Evolutionary conservation across 2,329 filamentous ascomycete species (phyloP), one percentile per base, ranked within the genome.

Genomic region (Bimuria novae-zelandiae): DNA sequence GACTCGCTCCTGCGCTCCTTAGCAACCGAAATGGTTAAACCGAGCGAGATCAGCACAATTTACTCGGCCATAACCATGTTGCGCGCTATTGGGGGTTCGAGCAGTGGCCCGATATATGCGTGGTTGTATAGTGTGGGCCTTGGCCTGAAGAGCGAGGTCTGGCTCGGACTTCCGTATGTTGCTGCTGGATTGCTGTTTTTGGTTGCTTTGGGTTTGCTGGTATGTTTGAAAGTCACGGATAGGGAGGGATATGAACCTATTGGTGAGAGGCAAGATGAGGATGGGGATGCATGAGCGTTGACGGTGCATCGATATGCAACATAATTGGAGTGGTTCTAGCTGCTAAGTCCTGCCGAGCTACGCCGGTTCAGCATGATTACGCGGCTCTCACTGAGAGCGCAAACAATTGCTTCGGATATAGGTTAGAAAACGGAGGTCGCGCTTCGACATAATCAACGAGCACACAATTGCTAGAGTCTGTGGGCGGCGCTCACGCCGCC

Each of bases 41-140:
- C 40, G 1, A 46, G 37, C 17, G 57, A 57, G 1, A 30, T 61
- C 5, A 62, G 59, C 42, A 55, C 52, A 2, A 22, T 58, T 10
- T 64, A 64, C 37, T 64, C 61, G 2, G 61, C 59, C 1, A 60
- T 64, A 7, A 64, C 61, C 3, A 62, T 64, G 55, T 17, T 62
- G 7, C 45, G 61, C 1, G 57, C 57, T 7, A 59, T 62, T 32
- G 61, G 61, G 1, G 59, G 57, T 0, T 62, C 61, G 1, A 22
- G 59, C 27, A 59, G 57, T 17, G 61, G 61, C 8, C 61, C 61
- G 1, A 49, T 64, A 10, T 62, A 59, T 32, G 59, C 61, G 14
- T 57, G 49, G 43, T 25, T 64, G 8, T 64, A 64, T 32, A 37
- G 39, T 21, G 48, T 47, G 2, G 61, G 52, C 2, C 17, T 61